Conservation (phyloP, 2,329 filamentous ascomycete genomes). For the Zopfia rhizophila region DNA sequence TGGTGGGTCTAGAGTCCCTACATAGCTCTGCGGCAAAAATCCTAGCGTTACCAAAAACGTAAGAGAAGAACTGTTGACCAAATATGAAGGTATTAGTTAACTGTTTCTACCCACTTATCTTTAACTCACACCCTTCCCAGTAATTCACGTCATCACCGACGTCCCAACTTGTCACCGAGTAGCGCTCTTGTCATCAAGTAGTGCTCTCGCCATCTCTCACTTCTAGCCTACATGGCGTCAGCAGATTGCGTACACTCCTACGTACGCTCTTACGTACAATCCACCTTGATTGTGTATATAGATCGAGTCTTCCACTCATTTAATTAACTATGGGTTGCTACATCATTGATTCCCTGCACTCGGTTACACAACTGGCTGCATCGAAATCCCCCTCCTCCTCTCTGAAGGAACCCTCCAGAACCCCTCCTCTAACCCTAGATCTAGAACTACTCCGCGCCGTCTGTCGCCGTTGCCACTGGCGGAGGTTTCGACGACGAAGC, state of each 20-base stretch:
- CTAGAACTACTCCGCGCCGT: slow-evolving; percentile 14
- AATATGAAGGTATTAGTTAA: slow-evolving; percentile 17
- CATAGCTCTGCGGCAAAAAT: slow-evolving; percentile 20
- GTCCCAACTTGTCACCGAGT: too few species aligned
- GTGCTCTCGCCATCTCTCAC: too few species aligned
- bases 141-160: slow-evolving; percentile 22
- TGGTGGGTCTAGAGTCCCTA: too few species aligned
- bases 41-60: slow-evolving; percentile 12
- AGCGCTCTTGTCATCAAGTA: too few species aligned
- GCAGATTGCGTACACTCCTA: too few species aligned
- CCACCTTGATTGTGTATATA: too few species aligned
- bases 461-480: slow-evolving; percentile 13
- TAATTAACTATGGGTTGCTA: too few species aligned
- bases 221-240: too few species aligned
- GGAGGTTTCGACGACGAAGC: slow-evolving; percentile 16
- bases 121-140: slow-evolving; percentile 5
- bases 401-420: slow-evolving; percentile 1
- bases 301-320: too few species aligned
- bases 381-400: slow-evolving; percentile 19
- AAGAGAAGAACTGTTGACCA: slow-evolving; percentile 9
- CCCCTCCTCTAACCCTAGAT: slow-evolving; percentile 13
- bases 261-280: too few species aligned
- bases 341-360: too few species aligned
- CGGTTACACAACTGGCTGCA: not conserved
- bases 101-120: not conserved